Base-by-base conservation (phyloP, 352 stramenopile species). In the Pythium rhizo-oryzae region DNA sequence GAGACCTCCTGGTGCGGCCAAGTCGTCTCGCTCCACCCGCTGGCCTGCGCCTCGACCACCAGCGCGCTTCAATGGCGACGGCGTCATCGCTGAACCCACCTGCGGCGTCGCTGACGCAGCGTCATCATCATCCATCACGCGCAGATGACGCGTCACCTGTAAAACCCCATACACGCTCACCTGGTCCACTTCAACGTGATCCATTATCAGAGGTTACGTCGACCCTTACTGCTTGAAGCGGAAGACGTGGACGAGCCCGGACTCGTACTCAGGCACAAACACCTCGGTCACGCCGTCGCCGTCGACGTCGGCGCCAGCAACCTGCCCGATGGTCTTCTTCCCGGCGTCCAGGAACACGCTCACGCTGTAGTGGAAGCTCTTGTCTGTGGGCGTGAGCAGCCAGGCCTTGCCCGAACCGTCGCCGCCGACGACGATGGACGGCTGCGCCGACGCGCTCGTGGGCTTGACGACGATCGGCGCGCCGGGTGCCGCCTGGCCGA, bases 231-330 rank as follows among this genome's bases (percentile, higher is more conserved):
- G n/a, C n/a, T n/a, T 68, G 62, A 68, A 68, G 51, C 52, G 62
- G 62, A 62, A 68, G 25, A 68, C 62, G 53, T 68, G 62, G 41
- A 68, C 62, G 43, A 68, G 25, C 8, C 62, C 62, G 21, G 62
- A 68, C 62, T 68, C 62, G 62, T 68, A 68, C 62, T 68, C 62
- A 8, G 62, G 62, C 52, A 68, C 62, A 28, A 68, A 68, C 24
- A 68, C 28, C 39, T 68, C 62, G 28, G 62, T 68, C 62, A 62
- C 62, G 52, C 62, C 62, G 33, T 68, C 62, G 51, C 62, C 52
- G 25, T 62, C 62, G 18, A 62, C 51, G 18, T 68, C 52, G 11
- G 37, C 62, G 21, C 62, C 62, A 6, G 62, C 61, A 24, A 68
- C 61, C 23, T 68, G 61, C 15, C 61, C 61, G 21, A 68, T 68